Base-by-base conservation (phyloP, 2,329 filamentous ascomycete genomes). In the Colletotrichum caudatum region DNA sequence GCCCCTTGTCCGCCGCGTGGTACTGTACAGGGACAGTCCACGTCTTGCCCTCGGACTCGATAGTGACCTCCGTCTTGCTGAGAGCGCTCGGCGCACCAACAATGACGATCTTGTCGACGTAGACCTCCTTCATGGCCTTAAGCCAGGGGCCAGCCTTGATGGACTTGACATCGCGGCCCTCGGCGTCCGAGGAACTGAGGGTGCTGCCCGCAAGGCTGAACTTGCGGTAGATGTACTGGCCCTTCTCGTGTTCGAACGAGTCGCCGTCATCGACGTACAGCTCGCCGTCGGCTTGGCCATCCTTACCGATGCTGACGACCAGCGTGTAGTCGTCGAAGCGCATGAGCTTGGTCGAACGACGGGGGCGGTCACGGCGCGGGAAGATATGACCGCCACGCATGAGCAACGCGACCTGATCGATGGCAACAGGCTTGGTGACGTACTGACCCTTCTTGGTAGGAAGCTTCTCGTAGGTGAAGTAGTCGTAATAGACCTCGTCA, bases 341-440 rank as follows among this genome's bases (percentile, higher is more conserved):
- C 96, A 98, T 98, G 57, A 98, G 86, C 26, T 93, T 91, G 69
- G 90, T 93, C 69, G 94, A 97, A 72, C 95, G 91, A 67, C 96
- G 90, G 5, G 95, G 94, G 33, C 91, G 90, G 78, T 99, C 96
- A 75, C 95, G 94, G 69, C 96, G 93, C 2, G 95, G 92, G 77
- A 98, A 91, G 76, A 99, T 92, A 80, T 98, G 93, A 1, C 96
- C 96, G 58, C 94, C 95, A 75, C 93, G 94, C 92, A 98, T 96
- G 56, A 99, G 86, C 18, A 99, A 83, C 0, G 96, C 95, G 23
- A 97, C 93, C 77, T 92, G 94, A 67, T 97, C 93, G 3, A 98
- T 86, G 0, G 95, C 93, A 0, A 95, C 93, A 1, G 89, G 82
- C 48, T 98, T 84, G 0, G 89, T 92, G 73, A 94, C 85, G 50